Evolutionary conservation across 2,329 filamentous ascomycete species (phyloP).

Genomic region (Venturia aucupariae): DNA sequence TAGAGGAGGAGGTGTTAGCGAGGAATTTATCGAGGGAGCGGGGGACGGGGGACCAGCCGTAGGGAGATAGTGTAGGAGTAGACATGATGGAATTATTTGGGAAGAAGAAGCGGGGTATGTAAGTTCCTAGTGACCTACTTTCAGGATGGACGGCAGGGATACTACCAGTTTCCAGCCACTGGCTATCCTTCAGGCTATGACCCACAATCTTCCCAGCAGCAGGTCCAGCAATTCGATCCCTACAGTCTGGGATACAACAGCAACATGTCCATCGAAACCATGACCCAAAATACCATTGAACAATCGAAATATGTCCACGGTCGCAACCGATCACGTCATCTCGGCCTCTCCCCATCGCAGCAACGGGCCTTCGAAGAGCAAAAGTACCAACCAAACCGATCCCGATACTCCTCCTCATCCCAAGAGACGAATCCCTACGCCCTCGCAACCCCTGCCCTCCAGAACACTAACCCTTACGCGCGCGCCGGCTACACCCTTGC

Average conservation of each 20-base stretch:
- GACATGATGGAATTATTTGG: background rate
- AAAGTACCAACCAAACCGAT: background rate
- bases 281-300: background rate
- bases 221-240: background rate
- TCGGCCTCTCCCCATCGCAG: background rate
- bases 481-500: background rate
- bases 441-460: background rate
- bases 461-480: background rate
- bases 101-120: too few relatives aligned
- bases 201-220: background rate
- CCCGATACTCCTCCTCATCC: background rate
- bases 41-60: slow-evolving; percentile 26
- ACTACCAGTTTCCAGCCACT: background rate
- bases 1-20: slow-evolving; percentile 16
- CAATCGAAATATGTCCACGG: background rate
- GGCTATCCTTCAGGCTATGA: background rate
- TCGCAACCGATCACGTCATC: background rate
- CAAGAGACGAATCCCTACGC: background rate
- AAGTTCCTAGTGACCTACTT: background rate
- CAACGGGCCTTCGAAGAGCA: background rate
- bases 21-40: slow-evolving; percentile 21
- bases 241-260: background rate
- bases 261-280: background rate
- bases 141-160: background rate
- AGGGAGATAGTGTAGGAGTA: background rate